These are phyloP conservation scores for Chaetomium olivaceum DNA, from an alignment of 2,329 filamentous ascomycete genomes.

Conservation along the genomic window DNA sequence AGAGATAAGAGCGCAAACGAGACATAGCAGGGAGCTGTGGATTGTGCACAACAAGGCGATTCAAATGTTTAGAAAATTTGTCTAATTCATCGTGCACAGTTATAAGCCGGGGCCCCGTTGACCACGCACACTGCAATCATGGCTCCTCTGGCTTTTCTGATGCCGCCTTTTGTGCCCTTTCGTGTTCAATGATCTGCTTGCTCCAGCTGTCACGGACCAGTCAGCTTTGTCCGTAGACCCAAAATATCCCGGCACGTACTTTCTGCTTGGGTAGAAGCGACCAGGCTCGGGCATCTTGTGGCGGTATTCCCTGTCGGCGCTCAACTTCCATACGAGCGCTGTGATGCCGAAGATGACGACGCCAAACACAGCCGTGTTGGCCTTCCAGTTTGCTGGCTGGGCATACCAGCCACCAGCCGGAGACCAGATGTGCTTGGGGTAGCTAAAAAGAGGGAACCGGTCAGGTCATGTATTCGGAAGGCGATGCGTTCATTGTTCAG, in stretches of 20 bases:
- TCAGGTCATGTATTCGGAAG: slow-evolving; percentile 21
- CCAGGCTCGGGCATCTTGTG: slow-evolving; percentile 76
- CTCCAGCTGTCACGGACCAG: slow-evolving; percentile 41
- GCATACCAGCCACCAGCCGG: slow-evolving; percentile 97
- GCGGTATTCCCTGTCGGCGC: slow-evolving; percentile 71
- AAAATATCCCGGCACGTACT: slow-evolving; percentile 58
- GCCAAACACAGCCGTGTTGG: slow-evolving; percentile 65
- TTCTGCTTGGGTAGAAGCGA: slow-evolving; percentile 82
- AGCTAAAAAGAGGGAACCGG: slow-evolving; percentile 55
- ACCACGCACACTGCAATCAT: slow-evolving; percentile 13
- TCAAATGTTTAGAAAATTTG: not conserved
- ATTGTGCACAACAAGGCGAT: not conserved
- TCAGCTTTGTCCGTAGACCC: not conserved
- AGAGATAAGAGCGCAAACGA: not conserved
- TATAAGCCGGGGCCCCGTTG: slow-evolving; percentile 1
- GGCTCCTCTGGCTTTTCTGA: slow-evolving; percentile 23
- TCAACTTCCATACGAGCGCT: slow-evolving; percentile 67
- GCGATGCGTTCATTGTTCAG: slow-evolving; percentile 5
- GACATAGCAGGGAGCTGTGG: not conserved
- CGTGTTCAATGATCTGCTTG: slow-evolving; percentile 49
- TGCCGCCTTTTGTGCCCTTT: slow-evolving; percentile 40
- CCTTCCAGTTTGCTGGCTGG: slow-evolving; percentile 92
- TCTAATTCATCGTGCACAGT: slow-evolving; percentile 19
- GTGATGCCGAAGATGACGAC: slow-evolving; percentile 58
- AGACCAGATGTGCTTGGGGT: slow-evolving; percentile 99